A percentile compares a stretch with the other conserved stretches of the same genome.
Conservation (phyloP, 345 rosid species). For the Adansonia digitata region DNA sequence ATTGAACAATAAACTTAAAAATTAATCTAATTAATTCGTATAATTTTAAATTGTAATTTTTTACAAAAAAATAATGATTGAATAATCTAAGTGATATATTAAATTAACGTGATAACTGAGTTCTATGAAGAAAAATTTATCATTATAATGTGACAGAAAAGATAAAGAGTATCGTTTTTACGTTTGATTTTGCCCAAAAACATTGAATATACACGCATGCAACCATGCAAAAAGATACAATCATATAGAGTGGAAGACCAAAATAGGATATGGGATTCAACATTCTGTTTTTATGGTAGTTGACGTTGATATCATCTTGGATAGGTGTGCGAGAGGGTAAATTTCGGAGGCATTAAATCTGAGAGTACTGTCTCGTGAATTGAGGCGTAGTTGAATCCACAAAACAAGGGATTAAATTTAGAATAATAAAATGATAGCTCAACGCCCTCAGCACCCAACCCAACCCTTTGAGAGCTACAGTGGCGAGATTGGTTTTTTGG, state of each 20-base stretch:
- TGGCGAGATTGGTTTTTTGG: too few species aligned
- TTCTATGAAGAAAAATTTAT: background rate
- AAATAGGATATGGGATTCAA: background rate
- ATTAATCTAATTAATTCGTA: too few species aligned
- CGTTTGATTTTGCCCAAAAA: background rate
- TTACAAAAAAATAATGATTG: too few species aligned
- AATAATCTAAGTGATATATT: too few species aligned
- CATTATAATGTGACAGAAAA: background rate
- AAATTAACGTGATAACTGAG: background rate
- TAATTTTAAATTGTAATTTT: too few species aligned
- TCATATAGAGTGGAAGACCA: background rate
- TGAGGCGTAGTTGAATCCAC: constrained; percentile 7
- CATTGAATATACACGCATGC: background rate
- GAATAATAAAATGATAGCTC: background rate
- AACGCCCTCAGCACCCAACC: background rate
- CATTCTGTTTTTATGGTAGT: background rate
- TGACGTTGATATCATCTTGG: background rate
- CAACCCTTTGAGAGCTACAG: too few species aligned
- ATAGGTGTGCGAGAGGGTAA: background rate
- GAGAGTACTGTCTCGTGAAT: background rate
- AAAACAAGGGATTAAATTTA: constrained; percentile 4
- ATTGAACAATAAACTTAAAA: too few species aligned
- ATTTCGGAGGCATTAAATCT: background rate
- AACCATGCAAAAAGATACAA: background rate
- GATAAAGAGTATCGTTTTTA: background rate